Percentiles rank a stretch among this genome's conserved stretches.
phyloP scores from a whole-genome alignment of 495 filamentous ascomycete species.

The Corynascus novoguineensis region DNA sequence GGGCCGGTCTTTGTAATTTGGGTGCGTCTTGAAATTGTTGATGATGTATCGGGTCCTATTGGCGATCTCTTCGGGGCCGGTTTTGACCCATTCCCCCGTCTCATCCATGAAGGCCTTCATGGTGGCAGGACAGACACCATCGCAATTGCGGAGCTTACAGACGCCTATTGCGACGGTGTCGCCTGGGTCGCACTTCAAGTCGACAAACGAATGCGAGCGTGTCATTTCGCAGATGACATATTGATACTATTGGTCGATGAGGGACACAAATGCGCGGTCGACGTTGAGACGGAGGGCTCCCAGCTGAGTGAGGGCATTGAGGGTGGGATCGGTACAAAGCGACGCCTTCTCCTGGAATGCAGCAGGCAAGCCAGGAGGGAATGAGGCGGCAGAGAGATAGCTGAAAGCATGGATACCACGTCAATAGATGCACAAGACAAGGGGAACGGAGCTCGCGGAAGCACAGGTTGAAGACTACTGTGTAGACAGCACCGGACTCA shows the following conservation, averaged over 20 bases:
- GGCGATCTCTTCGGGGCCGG: conserved; percentile 21
- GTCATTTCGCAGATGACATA: conserved; percentile 40
- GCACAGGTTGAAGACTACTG: no score
- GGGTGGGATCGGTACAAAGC: conserved; percentile 31
- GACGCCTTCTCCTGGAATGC: conserved; percentile 2
- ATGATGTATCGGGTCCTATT: conserved; percentile 27
- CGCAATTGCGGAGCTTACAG: conserved; percentile 24
- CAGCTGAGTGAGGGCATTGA: conserved; percentile 43
- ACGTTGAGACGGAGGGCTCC: conserved; percentile 36
- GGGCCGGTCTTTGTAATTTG: conserved; percentile 28
- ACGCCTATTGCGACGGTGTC: conserved; percentile 29
- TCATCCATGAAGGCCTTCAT: conserved; percentile 37
- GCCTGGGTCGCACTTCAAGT: conserved; percentile 8
- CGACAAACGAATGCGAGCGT: conserved; percentile 19
- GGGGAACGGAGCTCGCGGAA: no score
- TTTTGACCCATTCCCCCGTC: conserved; percentile 23
- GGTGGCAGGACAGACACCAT: conserved; percentile 33
- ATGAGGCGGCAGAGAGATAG: conserved; percentile 26
- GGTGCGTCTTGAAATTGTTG: conserved; percentile 34
- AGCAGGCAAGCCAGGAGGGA: conserved; percentile 14
- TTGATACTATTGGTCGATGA: conserved; percentile 34
- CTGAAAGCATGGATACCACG: neutral
- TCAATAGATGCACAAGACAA: no score
- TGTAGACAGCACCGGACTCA: conserved; percentile 2
- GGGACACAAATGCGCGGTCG: conserved; percentile 36